Evolutionary conservation across 2,329 filamentous ascomycete genomes (phyloP), one percentile per base, ranked within the genome.

Genomic region (Colletotrichum lupini): DNA sequence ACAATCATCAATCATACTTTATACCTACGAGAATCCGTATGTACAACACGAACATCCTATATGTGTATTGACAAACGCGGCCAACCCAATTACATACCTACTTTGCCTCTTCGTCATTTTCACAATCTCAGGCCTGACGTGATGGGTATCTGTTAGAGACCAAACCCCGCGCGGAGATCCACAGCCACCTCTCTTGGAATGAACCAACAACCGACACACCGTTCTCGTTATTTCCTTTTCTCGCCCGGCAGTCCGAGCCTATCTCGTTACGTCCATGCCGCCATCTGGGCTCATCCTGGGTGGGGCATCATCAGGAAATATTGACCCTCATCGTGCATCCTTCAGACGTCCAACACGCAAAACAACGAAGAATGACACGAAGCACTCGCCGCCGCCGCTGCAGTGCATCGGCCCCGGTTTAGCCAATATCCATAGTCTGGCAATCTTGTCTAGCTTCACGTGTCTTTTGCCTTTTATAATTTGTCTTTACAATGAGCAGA

Each of bases 111-210:
- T 49, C 24, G 5, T 22, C 30, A 52, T 12, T 62, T 53, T 58
- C 57, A 63, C 66, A 52, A 49, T 49, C 49, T 37, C 35, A 37
- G 59, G 68, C 49, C 66, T 67, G 52, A 52, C 37, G 32, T 42
- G 57, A 62, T 58, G 53, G 63, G 49, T 53, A 42, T 62, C 57
- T n/a, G 16, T 19, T 52, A 70, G 60, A 55, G 57, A 57, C 58
- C 71, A 28, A 74, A 75, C 73, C 73, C 69, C 70, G 73, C 73
- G 66, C 70, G 62, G 71, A 60, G 65, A 70, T 74, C 72, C 68
- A 74, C 72, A 74, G 55, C 68, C 52, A 49, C 52, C 61, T 67
- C 56, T 64, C 55, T 70, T 66, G 70, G 70, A 66, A 57, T 65
- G 70, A 70, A 66, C 69, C 70, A 70, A 73, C 67, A 70, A 30